phyloP scores from a whole-genome alignment of 1,284 basidiomycete species.

The Boletus hoseneyae region DNA sequence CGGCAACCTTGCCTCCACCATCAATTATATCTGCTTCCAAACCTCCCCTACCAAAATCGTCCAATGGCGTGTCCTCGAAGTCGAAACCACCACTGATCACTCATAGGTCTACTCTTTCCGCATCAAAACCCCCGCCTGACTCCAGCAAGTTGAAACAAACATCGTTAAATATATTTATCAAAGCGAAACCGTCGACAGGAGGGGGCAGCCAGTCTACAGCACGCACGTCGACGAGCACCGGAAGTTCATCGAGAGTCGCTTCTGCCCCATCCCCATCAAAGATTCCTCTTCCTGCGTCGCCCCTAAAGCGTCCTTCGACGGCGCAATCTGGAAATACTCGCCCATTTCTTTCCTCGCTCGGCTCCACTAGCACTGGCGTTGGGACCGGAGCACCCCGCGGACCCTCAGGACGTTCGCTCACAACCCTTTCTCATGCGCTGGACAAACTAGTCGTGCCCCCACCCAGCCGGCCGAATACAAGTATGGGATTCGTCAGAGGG shows the following conservation, averaged over 20 bases:
- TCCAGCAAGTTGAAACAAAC: conserved; percentile 25
- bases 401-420: conserved; percentile 26
- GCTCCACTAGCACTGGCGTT: neutral
- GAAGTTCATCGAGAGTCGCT: neutral
- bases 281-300: conserved; percentile 26
- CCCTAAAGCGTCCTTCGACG: conserved; percentile 14
- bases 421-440: conserved; percentile 56
- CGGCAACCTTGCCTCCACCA: neutral
- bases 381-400: neutral
- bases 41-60: conserved; percentile 6
- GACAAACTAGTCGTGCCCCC: conserved; percentile 60
- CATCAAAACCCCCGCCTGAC: conserved; percentile 12
- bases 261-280: conserved; percentile 25
- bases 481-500: conserved; percentile 52
- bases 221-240: conserved; percentile 2
- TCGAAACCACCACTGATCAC: neutral
- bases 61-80: conserved; percentile 1
- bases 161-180: conserved; percentile 29
- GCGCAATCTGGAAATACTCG: conserved; percentile 7
- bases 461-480: conserved; percentile 59
- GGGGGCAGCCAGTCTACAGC: neutral
- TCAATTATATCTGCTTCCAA: conserved; percentile 3
- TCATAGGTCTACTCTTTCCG: conserved; percentile 9
- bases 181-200: conserved; percentile 3
- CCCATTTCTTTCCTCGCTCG: conserved; percentile 2